Conservation (phyloP, 202 grass and related monocot species). For the Digitaria exilis region DNA sequence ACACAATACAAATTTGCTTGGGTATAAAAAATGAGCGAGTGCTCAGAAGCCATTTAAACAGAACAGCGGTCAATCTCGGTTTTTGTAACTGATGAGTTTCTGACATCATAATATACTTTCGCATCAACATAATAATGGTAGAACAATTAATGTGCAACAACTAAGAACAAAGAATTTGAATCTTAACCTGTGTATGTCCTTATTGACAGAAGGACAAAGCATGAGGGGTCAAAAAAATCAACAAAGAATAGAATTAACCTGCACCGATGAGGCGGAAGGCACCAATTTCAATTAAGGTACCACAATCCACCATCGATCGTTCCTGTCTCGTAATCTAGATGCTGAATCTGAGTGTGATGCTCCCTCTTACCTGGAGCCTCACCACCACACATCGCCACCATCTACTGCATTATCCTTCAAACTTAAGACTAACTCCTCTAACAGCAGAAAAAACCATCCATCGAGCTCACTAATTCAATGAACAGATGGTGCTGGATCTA, state of each 20-base stretch:
- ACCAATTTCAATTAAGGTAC: constrained; percentile 61
- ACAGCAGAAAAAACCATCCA: constrained; percentile 55
- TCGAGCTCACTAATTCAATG: constrained; percentile 60
- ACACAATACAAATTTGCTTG: background rate
- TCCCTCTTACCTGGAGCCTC: constrained; percentile 56
- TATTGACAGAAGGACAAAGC: constrained; percentile 58
- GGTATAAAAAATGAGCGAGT: background rate
- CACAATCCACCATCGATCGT: constrained; percentile 32
- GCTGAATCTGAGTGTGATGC: constrained; percentile 36
- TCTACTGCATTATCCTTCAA: constrained; percentile 59
- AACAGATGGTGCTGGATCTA: constrained; percentile 71
- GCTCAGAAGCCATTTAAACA: constrained; percentile 13
- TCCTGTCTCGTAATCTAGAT: constrained; percentile 53
- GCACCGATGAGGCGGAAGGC: constrained; percentile 43
- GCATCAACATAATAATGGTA: constrained; percentile 34
- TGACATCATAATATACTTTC: constrained; percentile 53
- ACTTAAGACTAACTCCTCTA: constrained; percentile 57
- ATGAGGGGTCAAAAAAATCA: constrained; percentile 50
- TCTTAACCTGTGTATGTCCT: constrained; percentile 56
- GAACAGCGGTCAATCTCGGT: constrained; percentile 26
- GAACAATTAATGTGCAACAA: constrained; percentile 59
- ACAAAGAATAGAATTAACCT: constrained; percentile 57
- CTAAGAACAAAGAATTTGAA: constrained; percentile 70
- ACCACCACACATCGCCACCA: constrained; percentile 21
- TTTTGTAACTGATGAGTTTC: constrained; percentile 23